Evolutionary conservation across 2,329 filamentous ascomycete genomes (phyloP).

Genomic region (Cladosporium colombiae): DNA sequence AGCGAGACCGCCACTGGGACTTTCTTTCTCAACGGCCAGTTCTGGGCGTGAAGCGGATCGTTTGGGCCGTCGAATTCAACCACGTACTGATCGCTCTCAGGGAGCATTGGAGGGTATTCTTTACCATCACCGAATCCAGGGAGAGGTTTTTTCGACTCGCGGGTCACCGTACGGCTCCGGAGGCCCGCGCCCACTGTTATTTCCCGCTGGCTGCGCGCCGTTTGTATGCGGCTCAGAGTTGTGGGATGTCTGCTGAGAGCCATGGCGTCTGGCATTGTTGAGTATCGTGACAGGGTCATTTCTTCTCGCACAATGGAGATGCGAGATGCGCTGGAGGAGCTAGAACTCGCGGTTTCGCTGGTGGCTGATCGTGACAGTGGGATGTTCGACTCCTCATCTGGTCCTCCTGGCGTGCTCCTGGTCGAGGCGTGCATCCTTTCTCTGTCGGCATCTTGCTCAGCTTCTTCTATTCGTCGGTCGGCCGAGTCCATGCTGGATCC

Average conservation of each 20-base stretch:
- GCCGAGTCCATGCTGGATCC: slow-evolving; percentile 49
- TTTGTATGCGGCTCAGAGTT: slow-evolving; percentile 70
- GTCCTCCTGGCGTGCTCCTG: slow-evolving; percentile 6
- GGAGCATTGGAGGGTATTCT: slow-evolving; percentile 67
- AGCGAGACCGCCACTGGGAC: slow-evolving; percentile 66
- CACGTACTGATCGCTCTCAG: slow-evolving; percentile 73
- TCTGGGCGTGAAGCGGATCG: slow-evolving; percentile 83
- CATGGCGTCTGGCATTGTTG: slow-evolving; percentile 59
- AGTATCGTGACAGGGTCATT: slow-evolving; percentile 59
- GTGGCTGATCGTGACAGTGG: slow-evolving; percentile 61
- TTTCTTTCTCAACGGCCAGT: slow-evolving; percentile 83
- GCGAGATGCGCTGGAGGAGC: slow-evolving; percentile 28
- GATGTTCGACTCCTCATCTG: slow-evolving; percentile 45
- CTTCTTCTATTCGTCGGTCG: slow-evolving; percentile 56
- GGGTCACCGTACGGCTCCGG: slow-evolving; percentile 47
- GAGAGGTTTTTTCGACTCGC: slow-evolving; percentile 59
- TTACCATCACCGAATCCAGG: slow-evolving; percentile 72
- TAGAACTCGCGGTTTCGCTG: slow-evolving; percentile 47
- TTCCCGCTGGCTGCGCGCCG: slow-evolving; percentile 67
- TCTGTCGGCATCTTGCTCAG: slow-evolving; percentile 58
- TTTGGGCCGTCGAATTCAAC: slow-evolving; percentile 80
- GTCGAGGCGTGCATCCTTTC: slow-evolving; percentile 41
- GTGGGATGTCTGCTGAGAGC: slow-evolving; percentile 66
- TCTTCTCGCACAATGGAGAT: slow-evolving; percentile 41
- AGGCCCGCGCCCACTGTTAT: slow-evolving; percentile 62